Percentiles rank a stretch among this genome's conserved stretches.
Conservation (phyloP, 495 filamentous ascomycete species). For the Xylaria longipes region DNA sequence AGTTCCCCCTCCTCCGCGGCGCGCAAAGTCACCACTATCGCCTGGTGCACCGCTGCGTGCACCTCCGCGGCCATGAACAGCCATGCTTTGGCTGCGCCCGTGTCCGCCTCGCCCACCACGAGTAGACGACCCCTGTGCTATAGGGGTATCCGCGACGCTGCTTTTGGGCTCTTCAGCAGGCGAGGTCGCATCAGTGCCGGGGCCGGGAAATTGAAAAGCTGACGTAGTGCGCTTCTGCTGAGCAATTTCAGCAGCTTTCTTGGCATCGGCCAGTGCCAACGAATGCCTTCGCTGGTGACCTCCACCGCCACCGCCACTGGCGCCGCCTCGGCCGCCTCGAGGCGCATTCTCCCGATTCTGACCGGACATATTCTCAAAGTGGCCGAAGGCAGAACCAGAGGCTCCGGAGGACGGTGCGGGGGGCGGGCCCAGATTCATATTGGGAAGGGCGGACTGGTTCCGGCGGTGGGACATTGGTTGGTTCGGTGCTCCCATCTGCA, state of each 20-base stretch:
- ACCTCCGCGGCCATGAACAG: slow-evolving; percentile 59
- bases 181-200: slow-evolving; percentile 64
- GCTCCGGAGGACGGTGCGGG: slow-evolving; percentile 96
- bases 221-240: slow-evolving; percentile 96
- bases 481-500: slow-evolving; percentile 76
- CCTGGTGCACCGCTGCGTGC: slow-evolving; percentile 50
- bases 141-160: slow-evolving; percentile 52
- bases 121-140: slow-evolving; percentile 55
- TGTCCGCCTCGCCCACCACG: slow-evolving; percentile 59
- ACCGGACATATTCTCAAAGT: slow-evolving; percentile 68
- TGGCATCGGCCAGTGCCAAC: slow-evolving; percentile 91
- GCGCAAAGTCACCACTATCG: slow-evolving; percentile 65
- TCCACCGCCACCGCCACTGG: slow-evolving; percentile 64
- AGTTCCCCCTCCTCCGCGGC: slow-evolving; percentile 69
- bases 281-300: slow-evolving; percentile 96
- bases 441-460: slow-evolving; percentile 96
- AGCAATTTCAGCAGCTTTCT: slow-evolving; percentile 94
- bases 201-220: slow-evolving; percentile 91
- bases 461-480: slow-evolving; percentile 86
- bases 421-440: slow-evolving; percentile 91
- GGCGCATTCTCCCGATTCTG: slow-evolving; percentile 75
- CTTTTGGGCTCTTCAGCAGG: slow-evolving; percentile 56
- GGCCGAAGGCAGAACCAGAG: slow-evolving; percentile 80
- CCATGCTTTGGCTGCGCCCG: slow-evolving; percentile 69
- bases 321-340: slow-evolving; percentile 77